Conservation (phyloP, 2,329 filamentous ascomycete genomes). For the Chaetomium sp. region DNA sequence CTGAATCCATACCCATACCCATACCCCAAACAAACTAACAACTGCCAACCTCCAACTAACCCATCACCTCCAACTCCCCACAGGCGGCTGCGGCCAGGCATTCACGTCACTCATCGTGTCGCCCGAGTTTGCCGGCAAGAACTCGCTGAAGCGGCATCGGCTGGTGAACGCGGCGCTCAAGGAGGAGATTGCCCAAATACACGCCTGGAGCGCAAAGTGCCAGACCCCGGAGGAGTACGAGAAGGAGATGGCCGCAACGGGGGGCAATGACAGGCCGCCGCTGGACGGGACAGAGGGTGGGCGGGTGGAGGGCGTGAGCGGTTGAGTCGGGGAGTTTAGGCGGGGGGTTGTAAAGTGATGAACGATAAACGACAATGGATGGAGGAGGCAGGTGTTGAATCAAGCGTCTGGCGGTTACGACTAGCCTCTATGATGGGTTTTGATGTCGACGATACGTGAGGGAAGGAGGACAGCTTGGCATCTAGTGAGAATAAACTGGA, state of each 20-base stretch:
- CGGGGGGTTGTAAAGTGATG: too few relatives aligned
- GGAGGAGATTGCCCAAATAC: conserved; percentile 85
- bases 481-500: background rate
- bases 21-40: conserved; percentile 15
- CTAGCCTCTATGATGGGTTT: too few relatives aligned
- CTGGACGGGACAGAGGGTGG: conserved; percentile 50
- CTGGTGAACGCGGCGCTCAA: conserved; percentile 83
- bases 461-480: too few relatives aligned
- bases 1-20: background rate
- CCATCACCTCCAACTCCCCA: background rate
- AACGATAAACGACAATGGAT: too few relatives aligned
- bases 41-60: background rate
- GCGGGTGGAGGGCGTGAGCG: conserved; percentile 46
- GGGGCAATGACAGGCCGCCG: conserved; percentile 41
- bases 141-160: conserved; percentile 79
- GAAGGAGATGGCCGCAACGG: conserved; percentile 47
- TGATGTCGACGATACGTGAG: too few relatives aligned
- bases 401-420: too few relatives aligned
- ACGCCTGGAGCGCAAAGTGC: conserved; percentile 94
- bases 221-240: conserved; percentile 87
- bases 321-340: conserved; percentile 24
- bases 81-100: conserved; percentile 64
- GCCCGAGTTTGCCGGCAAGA: conserved; percentile 69
- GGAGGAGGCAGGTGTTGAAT: too few relatives aligned
- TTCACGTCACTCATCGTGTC: conserved; percentile 65